phyloP scores from a whole-genome alignment of 2,329 filamentous ascomycete species.

The Metarhizium robertsii region DNA sequence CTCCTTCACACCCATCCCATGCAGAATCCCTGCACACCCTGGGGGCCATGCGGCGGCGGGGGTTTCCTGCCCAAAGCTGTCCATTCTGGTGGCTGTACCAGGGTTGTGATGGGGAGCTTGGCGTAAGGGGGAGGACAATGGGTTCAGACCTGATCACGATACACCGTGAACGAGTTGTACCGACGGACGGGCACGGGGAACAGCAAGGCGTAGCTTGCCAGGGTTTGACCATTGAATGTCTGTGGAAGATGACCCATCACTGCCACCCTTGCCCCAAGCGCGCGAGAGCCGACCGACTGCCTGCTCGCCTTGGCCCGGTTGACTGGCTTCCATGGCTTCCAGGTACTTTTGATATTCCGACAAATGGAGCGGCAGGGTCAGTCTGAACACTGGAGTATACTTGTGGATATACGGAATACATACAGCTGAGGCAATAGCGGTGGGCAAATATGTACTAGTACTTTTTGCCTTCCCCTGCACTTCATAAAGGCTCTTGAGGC shows the following conservation, averaged over 20 bases:
- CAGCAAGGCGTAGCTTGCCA: background rate
- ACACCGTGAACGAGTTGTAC: background rate
- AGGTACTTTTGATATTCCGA: background rate
- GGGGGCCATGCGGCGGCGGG: constrained; percentile 1
- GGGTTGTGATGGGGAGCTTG: background rate
- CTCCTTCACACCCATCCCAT: background rate
- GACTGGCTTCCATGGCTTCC: background rate
- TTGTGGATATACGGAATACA: background rate
- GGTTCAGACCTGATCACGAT: background rate
- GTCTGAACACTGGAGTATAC: background rate
- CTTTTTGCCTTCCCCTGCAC: too few species aligned
- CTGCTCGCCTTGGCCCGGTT: background rate
- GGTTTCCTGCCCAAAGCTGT: background rate
- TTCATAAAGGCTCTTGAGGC: background rate
- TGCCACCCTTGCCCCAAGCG: background rate
- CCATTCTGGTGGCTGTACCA: background rate
- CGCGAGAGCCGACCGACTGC: background rate
- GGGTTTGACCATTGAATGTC: background rate
- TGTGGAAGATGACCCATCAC: background rate
- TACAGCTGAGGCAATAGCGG: too few species aligned
- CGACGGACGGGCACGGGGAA: background rate
- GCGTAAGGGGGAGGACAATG: background rate
- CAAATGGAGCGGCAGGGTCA: background rate
- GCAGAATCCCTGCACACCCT: background rate
- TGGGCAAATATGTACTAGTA: too few species aligned